phyloP scores from a whole-genome alignment of 2,329 filamentous ascomycete genomes.

The Alternaria conjuncta region DNA sequence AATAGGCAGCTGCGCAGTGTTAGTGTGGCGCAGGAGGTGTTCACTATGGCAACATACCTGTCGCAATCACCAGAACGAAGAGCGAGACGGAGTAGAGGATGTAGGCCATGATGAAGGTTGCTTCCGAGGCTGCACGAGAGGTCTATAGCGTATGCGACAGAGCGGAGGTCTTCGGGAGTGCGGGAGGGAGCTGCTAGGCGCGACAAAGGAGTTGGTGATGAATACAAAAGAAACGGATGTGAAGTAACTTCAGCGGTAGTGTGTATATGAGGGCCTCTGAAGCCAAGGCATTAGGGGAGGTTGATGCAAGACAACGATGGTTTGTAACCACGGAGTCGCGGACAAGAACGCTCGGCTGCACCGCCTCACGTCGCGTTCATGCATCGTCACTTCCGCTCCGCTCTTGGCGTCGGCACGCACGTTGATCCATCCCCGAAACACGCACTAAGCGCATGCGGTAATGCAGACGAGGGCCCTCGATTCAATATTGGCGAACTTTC shows the following conservation, averaged over 20 bases:
- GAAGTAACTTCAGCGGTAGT: constrained; percentile 6
- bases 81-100: constrained; percentile 80
- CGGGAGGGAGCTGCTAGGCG: constrained; percentile 9
- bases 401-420: constrained; percentile 14
- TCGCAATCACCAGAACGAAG: constrained; percentile 72
- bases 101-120: constrained; percentile 69
- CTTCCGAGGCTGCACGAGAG: constrained; percentile 2
- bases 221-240: constrained; percentile 16
- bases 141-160: constrained; percentile 7
- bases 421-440: constrained; percentile 29
- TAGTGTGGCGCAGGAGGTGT: constrained; percentile 15
- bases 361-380: constrained; percentile 16
- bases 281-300: constrained; percentile 1
- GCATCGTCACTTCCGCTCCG: constrained; percentile 22
- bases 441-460: constrained; percentile 36
- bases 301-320: constrained; percentile 6
- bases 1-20: constrained; percentile 68
- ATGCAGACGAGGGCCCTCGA: constrained; percentile 33
- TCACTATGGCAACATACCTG: constrained; percentile 58
- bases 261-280: constrained; percentile 9
- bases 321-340: constrained; percentile 13
- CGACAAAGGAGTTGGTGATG: constrained; percentile 5
- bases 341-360: constrained; percentile 20
- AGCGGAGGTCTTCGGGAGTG: constrained; percentile 27
- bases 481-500: constrained; percentile 32